Evolutionary conservation across 306 rosid genomes (phyloP).

Genomic region (Gastrolobium villosum): DNA sequence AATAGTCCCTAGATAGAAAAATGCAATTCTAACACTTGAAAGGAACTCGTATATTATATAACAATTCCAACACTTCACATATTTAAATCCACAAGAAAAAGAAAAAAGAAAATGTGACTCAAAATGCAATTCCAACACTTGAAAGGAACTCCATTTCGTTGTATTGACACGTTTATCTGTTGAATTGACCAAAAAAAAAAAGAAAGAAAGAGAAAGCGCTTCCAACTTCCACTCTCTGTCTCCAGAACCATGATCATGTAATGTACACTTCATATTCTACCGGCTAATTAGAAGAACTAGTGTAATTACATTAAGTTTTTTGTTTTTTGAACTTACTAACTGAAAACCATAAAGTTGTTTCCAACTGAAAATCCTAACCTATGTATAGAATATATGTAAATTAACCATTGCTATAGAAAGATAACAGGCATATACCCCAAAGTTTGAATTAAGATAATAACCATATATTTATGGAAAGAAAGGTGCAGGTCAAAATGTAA

Average conservation of each 20-base stretch:
- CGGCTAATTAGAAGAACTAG: constrained; percentile 50
- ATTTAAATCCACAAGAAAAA: constrained; percentile 32
- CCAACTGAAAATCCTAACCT: constrained; percentile 1
- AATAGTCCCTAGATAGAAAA: constrained; percentile 75
- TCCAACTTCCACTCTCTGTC: constrained; percentile 53
- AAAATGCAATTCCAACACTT: too few relatives aligned
- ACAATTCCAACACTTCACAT: constrained; percentile 21
- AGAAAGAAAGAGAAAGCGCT: constrained; percentile 50
- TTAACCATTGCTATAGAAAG: neutral
- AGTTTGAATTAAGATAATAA: neutral
- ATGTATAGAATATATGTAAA: neutral
- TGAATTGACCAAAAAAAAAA: neutral
- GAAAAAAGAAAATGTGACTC: neutral
- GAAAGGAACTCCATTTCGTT: too few relatives aligned
- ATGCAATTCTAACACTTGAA: constrained; percentile 33
- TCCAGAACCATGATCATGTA: constrained; percentile 49
- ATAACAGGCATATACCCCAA: neutral
- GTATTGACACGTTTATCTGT: too few relatives aligned
- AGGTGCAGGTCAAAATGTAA: constrained; percentile 43
- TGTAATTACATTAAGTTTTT: neutral
- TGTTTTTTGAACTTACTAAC: too few relatives aligned
- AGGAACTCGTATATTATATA: neutral
- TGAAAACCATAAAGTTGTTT: neutral
- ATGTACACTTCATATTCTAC: constrained; percentile 50
- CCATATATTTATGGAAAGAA: constrained; percentile 32